Evolutionary conservation across 129 eudicot species (phyloP).

Genomic region (Saposhnikovia divaricata): DNA sequence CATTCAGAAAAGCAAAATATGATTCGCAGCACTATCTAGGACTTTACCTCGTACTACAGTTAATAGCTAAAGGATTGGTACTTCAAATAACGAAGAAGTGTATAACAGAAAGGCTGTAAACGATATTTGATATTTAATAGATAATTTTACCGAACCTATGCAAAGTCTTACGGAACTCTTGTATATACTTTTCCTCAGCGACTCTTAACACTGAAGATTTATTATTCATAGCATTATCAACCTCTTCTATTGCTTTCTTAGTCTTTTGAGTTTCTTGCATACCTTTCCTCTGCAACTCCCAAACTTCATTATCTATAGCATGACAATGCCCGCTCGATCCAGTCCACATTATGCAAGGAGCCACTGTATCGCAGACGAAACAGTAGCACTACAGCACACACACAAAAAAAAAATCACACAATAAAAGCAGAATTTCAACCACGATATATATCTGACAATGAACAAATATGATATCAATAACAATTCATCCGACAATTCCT

Average conservation of each 20-base stretch:
- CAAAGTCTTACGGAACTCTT: not conserved
- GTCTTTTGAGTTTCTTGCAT: not conserved
- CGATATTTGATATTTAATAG: too few relatives aligned
- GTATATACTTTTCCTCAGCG: not conserved
- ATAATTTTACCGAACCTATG: too few relatives aligned
- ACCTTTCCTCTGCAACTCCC: conserved; percentile 26
- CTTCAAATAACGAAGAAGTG: not conserved
- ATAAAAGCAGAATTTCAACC: not conserved
- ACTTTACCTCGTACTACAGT: too few relatives aligned
- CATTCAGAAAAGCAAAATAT: not conserved
- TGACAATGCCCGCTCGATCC: conserved; percentile 49
- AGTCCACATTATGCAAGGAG: conserved; percentile 63
- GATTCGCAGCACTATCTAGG: not conserved
- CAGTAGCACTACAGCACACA: conserved; percentile 58
- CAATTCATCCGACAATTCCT: too few relatives aligned
- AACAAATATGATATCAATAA: too few relatives aligned
- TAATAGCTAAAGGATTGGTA: too few relatives aligned
- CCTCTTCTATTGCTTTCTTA: not conserved
- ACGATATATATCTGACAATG: not conserved
- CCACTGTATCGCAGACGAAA: conserved; percentile 60
- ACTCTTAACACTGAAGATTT: not conserved
- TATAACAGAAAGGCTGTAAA: not conserved
- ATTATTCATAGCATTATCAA: not conserved
- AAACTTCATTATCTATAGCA: conserved; percentile 51
- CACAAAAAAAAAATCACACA: not conserved